Evolutionary conservation across 208 protist species (phyloP), one percentile per base, ranked within the genome.

Genomic region (Crithidia bombi): DNA sequence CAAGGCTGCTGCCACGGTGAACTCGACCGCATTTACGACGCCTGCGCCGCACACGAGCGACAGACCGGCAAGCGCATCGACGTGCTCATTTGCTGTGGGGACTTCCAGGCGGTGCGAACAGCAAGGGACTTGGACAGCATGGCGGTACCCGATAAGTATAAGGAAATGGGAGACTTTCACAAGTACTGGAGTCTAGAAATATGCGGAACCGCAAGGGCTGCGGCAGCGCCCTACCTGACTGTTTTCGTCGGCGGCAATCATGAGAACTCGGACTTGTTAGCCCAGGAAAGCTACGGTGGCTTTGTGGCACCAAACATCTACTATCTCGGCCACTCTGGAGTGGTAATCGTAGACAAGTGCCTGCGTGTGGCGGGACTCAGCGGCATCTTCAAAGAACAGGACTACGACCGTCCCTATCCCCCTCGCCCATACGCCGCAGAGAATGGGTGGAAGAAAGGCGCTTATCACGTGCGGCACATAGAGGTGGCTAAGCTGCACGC

Each of bases 201-300:
- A 25, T 6, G 26, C 11, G 3, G 44, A 12, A 21, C 43, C 5
- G 3, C 68, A 38, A 17, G 23, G 11, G 2, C 6, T 1, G 17
- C 12, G 30, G 19, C 46, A 38, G 98, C 98, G n/a, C 98, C 98
- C 12, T 94, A 99, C 19, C 82, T 99, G 12, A 99, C 99, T 21
- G 75, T 99, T 15, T 99, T 99, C 75, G 89, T 99, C 51, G 99
- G 98, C 23, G 99, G 99, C 47, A 99, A 99, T 81, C 99, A 99
- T 80, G 99, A 99, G 77, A 96, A 97, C 12, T 98, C 90, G 2
- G 97, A 98, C 63, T 86, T 98, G 83, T 82, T 99, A 15, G 92
- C 87, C 43, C 94, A 98, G 62, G 81, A 99, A 57, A 95, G 81
- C 67, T 96, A 98, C 74, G 98, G 98, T 15, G 98, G 98, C 21